Base-by-base conservation (phyloP, 2,329 filamentous ascomycete species). In the Basipetospora sp. region DNA sequence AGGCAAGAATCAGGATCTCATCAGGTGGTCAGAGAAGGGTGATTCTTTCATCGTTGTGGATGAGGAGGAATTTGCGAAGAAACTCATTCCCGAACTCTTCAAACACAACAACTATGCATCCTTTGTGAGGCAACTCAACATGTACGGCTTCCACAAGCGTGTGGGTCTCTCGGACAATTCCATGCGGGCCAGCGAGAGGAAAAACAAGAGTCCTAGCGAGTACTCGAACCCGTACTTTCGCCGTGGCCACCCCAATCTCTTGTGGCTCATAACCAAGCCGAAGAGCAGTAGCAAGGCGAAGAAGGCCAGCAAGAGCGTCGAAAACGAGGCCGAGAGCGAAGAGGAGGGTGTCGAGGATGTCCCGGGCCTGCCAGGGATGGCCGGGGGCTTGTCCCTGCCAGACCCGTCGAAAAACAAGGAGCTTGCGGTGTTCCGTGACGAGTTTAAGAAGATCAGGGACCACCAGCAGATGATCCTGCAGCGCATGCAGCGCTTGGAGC, bases 41-140 rank as follows among this genome's bases (percentile, higher is more conserved):
- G 86, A 93, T 52, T 94, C 88, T 0, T 98, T 98, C 59, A 82
- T 96, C 40, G 88, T 98, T 3, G 63, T 96, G 8, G 88, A 98
- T 51, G 90, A 98, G 59, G 90, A 98, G 52, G 88, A 94, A 60
- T 98, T 98, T 53, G 94, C 90, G 15, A 96, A 94, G 60, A 85
- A 83, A 27, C 80, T 98, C 48, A 82, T 98, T 17, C 90, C 90
- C 1, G 93, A 96, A 57, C 77, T 96, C 44, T 98, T 98, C 70
- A 98, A 98, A 59, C 90, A 98, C 63, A 94, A 88, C 69, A 94
- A 94, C 56, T 94, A 94, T 58, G 87, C 87, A 33, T 94, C 87
- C 46, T 94, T 94, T 54, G 87, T 94, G 39, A 79, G 87, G 26
- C 87, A 94, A 55, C 69, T 94, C 44, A 94, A 94, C 59, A 94